A percentile compares a stretch with the other conserved stretches of the same genome.
These are phyloP conservation scores for Stephanodiscus triporus DNA, from an alignment of 108 stramenopile species.

Conservation along the genomic window DNA sequence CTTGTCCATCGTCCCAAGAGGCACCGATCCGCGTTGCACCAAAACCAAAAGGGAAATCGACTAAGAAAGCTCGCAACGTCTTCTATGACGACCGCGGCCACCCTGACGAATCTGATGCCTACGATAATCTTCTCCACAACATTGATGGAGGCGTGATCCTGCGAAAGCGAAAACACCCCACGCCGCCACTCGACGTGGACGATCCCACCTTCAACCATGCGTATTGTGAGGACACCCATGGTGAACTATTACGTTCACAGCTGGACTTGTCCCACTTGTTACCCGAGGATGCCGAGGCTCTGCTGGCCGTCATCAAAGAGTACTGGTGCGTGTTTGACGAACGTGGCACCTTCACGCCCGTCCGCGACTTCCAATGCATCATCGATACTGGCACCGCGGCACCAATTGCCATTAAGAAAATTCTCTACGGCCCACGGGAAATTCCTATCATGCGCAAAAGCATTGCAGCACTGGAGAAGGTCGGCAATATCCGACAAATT, in stretches of 20 bases:
- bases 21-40: slow-evolving; percentile 9
- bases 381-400: slow-evolving; percentile 12
- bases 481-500: slow-evolving; percentile 4
- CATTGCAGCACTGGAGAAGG: slow-evolving; percentile 4
- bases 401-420: slow-evolving; percentile 14
- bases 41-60: not conserved
- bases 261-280: slow-evolving; percentile 1
- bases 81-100: slow-evolving; percentile 16
- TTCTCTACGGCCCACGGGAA: slow-evolving; percentile 16
- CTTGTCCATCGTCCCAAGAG: too few species aligned
- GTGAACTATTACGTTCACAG: not conserved
- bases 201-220: slow-evolving; percentile 3
- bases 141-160: not conserved
- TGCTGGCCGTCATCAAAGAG: slow-evolving; percentile 3
- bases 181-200: not conserved
- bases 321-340: too few species aligned
- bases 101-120: slow-evolving; percentile 4
- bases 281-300: not conserved
- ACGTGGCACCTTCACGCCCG: not conserved
- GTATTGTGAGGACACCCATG: not conserved
- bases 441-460: slow-evolving; percentile 10
- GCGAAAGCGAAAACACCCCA: not conserved
- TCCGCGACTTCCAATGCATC: slow-evolving; percentile 4
- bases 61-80: not conserved
- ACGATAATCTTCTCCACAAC: not conserved